A percentile compares a stretch with the other conserved stretches of the same genome.
phyloP scores from a whole-genome alignment of 2,329 filamentous ascomycete genomes.

The Lasiodiplodia sp. region DNA sequence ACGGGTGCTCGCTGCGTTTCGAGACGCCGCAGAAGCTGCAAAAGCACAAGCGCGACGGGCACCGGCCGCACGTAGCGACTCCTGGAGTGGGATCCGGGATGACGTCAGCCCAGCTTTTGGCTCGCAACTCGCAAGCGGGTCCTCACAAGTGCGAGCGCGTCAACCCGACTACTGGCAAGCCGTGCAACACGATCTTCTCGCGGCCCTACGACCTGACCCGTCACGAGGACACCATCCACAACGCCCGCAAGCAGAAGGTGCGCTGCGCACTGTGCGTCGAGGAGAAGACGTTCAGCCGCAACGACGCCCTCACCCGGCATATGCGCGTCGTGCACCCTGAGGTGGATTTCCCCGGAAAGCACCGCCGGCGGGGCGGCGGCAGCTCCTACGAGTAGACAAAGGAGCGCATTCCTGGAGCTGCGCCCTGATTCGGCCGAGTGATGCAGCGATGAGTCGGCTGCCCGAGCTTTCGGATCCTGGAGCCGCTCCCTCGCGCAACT shows the following conservation, averaged over 20 bases:
- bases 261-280: slow-evolving; percentile 91
- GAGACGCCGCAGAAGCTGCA: slow-evolving; percentile 86
- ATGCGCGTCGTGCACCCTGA: slow-evolving; percentile 95
- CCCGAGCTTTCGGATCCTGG: slow-evolving; percentile 23
- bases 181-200: slow-evolving; percentile 93
- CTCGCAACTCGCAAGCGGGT: slow-evolving; percentile 85
- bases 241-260: slow-evolving; percentile 91
- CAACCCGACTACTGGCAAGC: slow-evolving; percentile 93
- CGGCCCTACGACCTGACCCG: slow-evolving; percentile 94
- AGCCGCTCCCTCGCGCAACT: slow-evolving; percentile 18
- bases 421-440: slow-evolving; percentile 16
- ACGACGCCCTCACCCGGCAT: slow-evolving; percentile 91
- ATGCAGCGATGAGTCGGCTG: slow-evolving; percentile 23
- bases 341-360: slow-evolving; percentile 78
- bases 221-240: slow-evolving; percentile 98
- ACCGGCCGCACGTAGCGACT: slow-evolving; percentile 61
- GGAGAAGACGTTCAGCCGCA: slow-evolving; percentile 95
- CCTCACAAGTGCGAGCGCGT: slow-evolving; percentile 92
- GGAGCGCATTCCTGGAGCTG: neutral
- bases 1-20: slow-evolving; percentile 87
- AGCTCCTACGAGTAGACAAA: slow-evolving; percentile 26
- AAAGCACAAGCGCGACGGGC: slow-evolving; percentile 94
- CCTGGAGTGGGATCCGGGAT: slow-evolving; percentile 47
- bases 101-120: slow-evolving; percentile 63
- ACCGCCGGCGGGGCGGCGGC: slow-evolving; percentile 51